Evolutionary conservation across 148 eudicot species (phyloP), one percentile per base, ranked within the genome.

Genomic region (Simmondsia chinensis): DNA sequence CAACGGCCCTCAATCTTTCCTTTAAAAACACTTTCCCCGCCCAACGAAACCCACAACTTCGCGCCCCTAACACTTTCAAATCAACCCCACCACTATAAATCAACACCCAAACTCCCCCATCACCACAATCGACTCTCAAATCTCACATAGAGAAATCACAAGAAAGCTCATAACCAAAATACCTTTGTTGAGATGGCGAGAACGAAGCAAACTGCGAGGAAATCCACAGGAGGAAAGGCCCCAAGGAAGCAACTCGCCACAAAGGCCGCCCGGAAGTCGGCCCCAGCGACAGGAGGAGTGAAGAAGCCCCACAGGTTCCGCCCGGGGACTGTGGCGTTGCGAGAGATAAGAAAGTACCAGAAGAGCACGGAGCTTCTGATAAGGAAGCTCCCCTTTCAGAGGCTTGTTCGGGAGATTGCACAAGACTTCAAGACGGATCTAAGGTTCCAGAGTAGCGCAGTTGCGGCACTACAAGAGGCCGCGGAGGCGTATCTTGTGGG

Each of bases 241-340:
- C 48, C 48, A 2, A 25, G 48, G 48, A 43, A 43, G 48, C 48
- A 43, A 20, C 48, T 43, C 1, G 48, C 48, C 2, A 43, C 48
- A 17, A 43, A 43, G 33, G 48, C 48, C 17, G 52, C 52, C 24
- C 30, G 52, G 39, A 48, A 48, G n/a, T 48, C 52, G 1, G 52
- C 52, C 38, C 52, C 52, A 6, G 52, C 52, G 9, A 48, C 52
- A 22, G 52, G 52, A 24, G 52, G 52, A 48, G 52, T 48, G 52
- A 48, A 48, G 52, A 48, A 48, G 26, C 52, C 52, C 13, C 52
- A 48, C 34, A 13, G 52, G 9, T 48, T 48, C 52, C 22, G 52
- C 15, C 52, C 52, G 5, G 52, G 52, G 20, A 48, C 52, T 4
- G 52, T 48, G 18, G 52, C 52, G 1, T 27, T 48, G 38, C 18